A percentile compares a stretch with the other conserved stretches of the same genome.
These are phyloP conservation scores for Ordospora colligata DNA, from an alignment of 371 early-diverging fungal genomes.

Conservation along the genomic window DNA sequence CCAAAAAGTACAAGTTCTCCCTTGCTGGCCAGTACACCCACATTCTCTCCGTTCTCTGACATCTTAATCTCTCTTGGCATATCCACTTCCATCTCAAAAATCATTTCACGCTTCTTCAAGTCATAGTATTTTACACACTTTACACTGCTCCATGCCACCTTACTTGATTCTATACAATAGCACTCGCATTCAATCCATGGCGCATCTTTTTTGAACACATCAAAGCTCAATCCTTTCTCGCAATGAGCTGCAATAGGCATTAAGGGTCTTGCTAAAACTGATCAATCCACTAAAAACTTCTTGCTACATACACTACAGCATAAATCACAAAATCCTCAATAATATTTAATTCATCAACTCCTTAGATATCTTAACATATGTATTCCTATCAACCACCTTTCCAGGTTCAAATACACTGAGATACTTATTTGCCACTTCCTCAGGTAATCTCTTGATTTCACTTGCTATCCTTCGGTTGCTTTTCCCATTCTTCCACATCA, in stretches of 20 bases:
- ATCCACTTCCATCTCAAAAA: slow-evolving; percentile 10
- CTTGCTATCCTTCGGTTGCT: neutral
- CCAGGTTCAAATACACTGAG: neutral
- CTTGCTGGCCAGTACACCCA: slow-evolving; percentile 20
- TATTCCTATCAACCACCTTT: neutral
- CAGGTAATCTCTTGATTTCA: neutral
- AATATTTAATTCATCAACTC: neutral
- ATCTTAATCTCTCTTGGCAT: slow-evolving; percentile 44
- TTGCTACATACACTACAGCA: neutral
- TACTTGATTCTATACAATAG: slow-evolving; percentile 34
- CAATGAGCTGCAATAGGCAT: slow-evolving; percentile 55
- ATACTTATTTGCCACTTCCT: neutral
- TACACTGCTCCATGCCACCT: slow-evolving; percentile 21
- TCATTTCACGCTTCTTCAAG: slow-evolving; percentile 3
- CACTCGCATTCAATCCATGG: slow-evolving; percentile 25
- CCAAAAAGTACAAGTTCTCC: slow-evolving; percentile 23
- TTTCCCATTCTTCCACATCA: neutral
- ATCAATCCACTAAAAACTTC: neutral
- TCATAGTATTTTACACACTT: slow-evolving; percentile 25
- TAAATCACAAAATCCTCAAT: neutral
- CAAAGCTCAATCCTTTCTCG: slow-evolving; percentile 52
- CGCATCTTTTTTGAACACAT: slow-evolving; percentile 48
- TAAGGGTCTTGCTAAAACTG: slow-evolving; percentile 5
- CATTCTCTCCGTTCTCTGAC: slow-evolving; percentile 27
- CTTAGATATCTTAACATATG: neutral